These are phyloP conservation scores for Hygrocybe punicea DNA, from an alignment of 768 basidiomycete genomes.

Conservation along the genomic window DNA sequence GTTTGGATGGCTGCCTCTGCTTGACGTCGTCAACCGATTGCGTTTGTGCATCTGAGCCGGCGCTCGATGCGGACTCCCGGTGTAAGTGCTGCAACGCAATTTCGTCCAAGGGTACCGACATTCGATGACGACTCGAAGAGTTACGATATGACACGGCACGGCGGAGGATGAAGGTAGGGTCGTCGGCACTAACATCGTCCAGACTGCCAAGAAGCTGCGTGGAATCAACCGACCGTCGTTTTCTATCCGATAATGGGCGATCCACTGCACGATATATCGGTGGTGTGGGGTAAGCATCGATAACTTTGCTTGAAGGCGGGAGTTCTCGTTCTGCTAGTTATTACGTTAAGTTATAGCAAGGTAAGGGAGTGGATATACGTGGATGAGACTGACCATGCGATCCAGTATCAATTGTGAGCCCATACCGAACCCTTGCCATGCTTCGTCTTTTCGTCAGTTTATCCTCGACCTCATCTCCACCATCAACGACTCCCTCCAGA, in stretches of 20 bases:
- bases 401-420: constrained; percentile 60
- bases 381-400: constrained; percentile 52
- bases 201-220: constrained; percentile 61
- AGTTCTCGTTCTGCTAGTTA: constrained; percentile 65
- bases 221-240: constrained; percentile 87
- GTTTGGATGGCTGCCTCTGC: constrained; percentile 52
- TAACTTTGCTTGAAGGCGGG: constrained; percentile 72
- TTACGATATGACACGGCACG: constrained; percentile 73
- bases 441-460: constrained; percentile 81
- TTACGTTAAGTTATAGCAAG: constrained; percentile 1
- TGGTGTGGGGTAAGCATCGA: constrained; percentile 77
- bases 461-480: constrained; percentile 97
- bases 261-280: constrained; percentile 67
- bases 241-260: constrained; percentile 55
- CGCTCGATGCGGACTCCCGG: constrained; percentile 59
- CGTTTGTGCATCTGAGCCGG: constrained; percentile 46
- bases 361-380: background rate
- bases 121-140: constrained; percentile 64
- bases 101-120: constrained; percentile 79
- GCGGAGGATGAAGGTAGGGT: constrained; percentile 88
- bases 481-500: constrained; percentile 94
- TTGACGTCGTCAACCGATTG: constrained; percentile 28
- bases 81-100: constrained; percentile 72
- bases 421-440: constrained; percentile 74
- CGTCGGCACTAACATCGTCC: constrained; percentile 75